These are phyloP conservation scores for Oenanthe javanica DNA, from an alignment of 140 eudicot genomes.

Conservation along the genomic window DNA sequence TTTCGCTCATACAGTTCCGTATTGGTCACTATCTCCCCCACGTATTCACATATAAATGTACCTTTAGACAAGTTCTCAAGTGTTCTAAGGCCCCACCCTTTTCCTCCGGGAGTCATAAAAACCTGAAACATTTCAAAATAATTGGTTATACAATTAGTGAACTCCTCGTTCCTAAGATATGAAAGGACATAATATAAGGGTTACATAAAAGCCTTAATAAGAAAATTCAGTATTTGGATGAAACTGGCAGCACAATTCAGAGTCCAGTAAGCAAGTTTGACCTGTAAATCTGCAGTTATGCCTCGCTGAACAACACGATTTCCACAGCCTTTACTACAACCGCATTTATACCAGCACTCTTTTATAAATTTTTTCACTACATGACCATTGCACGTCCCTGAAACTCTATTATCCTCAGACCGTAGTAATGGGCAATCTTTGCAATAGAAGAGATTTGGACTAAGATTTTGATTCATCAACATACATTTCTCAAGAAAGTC, in stretches of 20 bases:
- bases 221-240: background rate
- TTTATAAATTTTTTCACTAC: constrained; percentile 47
- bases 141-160: background rate
- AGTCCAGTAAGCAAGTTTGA: constrained; percentile 3
- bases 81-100: constrained; percentile 72
- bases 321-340: constrained; percentile 50
- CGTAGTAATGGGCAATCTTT: constrained; percentile 51
- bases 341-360: constrained; percentile 71
- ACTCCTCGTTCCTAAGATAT: background rate
- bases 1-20: constrained; percentile 39
- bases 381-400: constrained; percentile 55
- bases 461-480: constrained; percentile 18
- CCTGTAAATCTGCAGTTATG: constrained; percentile 51
- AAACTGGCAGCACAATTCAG: background rate
- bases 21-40: constrained; percentile 58
- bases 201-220: no score
- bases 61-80: constrained; percentile 55
- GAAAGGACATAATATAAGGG: background rate
- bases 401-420: constrained; percentile 16
- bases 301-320: constrained; percentile 74
- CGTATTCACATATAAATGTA: constrained; percentile 52
- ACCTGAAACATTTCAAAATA: constrained; percentile 29
- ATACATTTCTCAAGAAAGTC: constrained; percentile 35
- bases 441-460: constrained; percentile 29
- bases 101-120: constrained; percentile 57